Percentiles rank a stretch among this genome's conserved stretches.
phyloP scores from a whole-genome alignment of 257 asterid species.

The Leptodermis oblonga region DNA sequence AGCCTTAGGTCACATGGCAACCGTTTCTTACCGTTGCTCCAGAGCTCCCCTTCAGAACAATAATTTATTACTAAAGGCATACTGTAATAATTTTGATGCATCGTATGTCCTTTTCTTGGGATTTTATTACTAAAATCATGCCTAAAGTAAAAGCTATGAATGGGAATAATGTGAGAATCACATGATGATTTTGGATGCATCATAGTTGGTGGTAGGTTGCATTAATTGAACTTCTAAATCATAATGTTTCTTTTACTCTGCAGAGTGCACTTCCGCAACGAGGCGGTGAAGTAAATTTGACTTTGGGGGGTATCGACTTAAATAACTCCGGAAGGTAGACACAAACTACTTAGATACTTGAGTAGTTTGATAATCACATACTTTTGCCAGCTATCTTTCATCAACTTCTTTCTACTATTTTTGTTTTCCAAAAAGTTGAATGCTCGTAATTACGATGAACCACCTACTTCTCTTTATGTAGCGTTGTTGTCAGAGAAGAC shows the following conservation, averaged over 20 bases:
- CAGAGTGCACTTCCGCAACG: constrained; percentile 89
- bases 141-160: neutral
- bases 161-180: neutral
- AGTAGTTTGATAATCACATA: neutral
- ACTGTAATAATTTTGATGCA: neutral
- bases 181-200: neutral
- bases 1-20: too few species aligned
- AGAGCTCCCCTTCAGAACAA: too few species aligned
- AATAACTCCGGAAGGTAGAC: constrained; percentile 94
- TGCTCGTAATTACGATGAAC: neutral
- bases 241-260: constrained; percentile 13
- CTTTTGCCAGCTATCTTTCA: neutral
- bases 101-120: neutral
- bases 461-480: constrained; percentile 28
- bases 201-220: neutral
- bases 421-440: neutral
- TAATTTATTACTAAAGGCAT: too few species aligned
- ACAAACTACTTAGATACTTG: neutral
- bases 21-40: too few species aligned
- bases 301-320: constrained; percentile 91
- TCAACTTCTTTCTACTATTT: neutral
- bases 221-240: neutral
- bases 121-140: neutral
- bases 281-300: constrained; percentile 91
- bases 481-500: constrained; percentile 97